Conservation (phyloP, 1,139 yeast species). For the Blastobotrys malaysiensis region DNA sequence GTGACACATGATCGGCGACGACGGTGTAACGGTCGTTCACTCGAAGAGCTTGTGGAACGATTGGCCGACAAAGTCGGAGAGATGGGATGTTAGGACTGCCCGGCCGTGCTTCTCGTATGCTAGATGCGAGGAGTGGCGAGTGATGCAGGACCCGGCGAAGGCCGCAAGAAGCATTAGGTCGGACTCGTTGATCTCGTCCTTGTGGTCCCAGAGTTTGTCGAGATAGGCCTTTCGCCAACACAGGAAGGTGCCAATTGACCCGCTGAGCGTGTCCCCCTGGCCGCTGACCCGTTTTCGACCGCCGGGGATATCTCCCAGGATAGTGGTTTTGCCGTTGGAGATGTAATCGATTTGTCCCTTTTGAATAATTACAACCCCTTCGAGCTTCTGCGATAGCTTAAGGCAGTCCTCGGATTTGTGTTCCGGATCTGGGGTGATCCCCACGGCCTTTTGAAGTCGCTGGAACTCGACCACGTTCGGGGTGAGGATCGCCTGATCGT, state of each 20-base stretch:
- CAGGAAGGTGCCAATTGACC: conserved; percentile 60
- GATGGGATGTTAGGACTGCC: conserved; percentile 79
- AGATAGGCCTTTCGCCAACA: conserved; percentile 64
- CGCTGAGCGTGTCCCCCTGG: conserved; percentile 78
- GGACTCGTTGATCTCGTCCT: conserved; percentile 38
- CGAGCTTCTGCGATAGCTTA: conserved; percentile 50
- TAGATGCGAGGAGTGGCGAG: conserved; percentile 56
- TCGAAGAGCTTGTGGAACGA: conserved; percentile 55
- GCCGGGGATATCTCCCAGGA: conserved; percentile 43
- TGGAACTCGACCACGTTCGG: conserved; percentile 87
- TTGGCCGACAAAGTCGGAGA: conserved; percentile 61
- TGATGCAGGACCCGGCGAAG: conserved; percentile 65
- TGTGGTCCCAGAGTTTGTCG: conserved; percentile 48
- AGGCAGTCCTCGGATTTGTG: conserved; percentile 20
- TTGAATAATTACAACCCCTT: conserved; percentile 60
- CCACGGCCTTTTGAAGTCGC: conserved; percentile 51
- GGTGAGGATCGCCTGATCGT: conserved; percentile 60
- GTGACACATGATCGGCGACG: too few relatives aligned
- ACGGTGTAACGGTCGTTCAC: too few relatives aligned
- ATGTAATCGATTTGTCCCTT: conserved; percentile 69
- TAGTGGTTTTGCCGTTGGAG: conserved; percentile 39
- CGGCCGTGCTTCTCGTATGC: conserved; percentile 68
- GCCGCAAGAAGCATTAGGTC: conserved; percentile 51
- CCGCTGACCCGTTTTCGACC: conserved; percentile 78
- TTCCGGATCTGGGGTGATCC: conserved; percentile 30